These are phyloP conservation scores for Paralagenidium karlingii DNA, from an alignment of 352 stramenopile species.

Conservation along the genomic window DNA sequence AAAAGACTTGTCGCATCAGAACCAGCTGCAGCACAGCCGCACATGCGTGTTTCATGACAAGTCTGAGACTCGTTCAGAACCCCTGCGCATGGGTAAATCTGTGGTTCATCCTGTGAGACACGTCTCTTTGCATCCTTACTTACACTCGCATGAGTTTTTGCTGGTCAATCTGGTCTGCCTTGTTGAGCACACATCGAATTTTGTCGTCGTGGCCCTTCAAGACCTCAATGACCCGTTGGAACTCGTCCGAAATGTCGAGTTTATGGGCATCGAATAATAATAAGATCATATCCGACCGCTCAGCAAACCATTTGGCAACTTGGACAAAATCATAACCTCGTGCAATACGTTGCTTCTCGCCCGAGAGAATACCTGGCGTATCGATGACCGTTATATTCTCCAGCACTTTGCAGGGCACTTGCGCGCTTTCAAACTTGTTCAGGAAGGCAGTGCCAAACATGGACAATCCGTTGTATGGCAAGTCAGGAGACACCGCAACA, in stretches of 20 bases:
- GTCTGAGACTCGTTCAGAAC: slow-evolving; percentile 18
- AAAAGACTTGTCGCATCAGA: too few species aligned
- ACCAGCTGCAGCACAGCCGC: too few species aligned
- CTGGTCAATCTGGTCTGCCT: slow-evolving; percentile 96
- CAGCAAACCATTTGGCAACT: slow-evolving; percentile 88
- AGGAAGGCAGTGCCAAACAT: slow-evolving; percentile 98
- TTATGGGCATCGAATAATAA: slow-evolving; percentile 99
- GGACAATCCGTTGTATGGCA: slow-evolving; percentile 88
- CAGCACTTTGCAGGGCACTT: slow-evolving; percentile 90
- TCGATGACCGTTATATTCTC: slow-evolving; percentile 96
- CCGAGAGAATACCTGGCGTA: slow-evolving; percentile 96
- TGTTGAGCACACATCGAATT: slow-evolving; percentile 98
- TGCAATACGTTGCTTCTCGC: slow-evolving; percentile 96
- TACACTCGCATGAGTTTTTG: slow-evolving; percentile 95
- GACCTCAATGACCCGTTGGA: slow-evolving; percentile 95
- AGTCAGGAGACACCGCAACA: slow-evolving; percentile 88
- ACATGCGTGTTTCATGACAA: slow-evolving; percentile 9
- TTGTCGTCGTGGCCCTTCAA: slow-evolving; percentile 97
- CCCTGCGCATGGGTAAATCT: slow-evolving; percentile 20
- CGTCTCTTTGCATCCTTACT: slow-evolving; percentile 1
- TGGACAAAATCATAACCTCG: slow-evolving; percentile 95
- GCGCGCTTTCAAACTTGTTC: slow-evolving; percentile 95
- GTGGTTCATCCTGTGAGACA: slow-evolving; percentile 10
- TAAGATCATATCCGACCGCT: slow-evolving; percentile 96
- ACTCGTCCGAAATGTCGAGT: slow-evolving; percentile 98